Evolutionary conservation across 2,329 filamentous ascomycete genomes (phyloP), one percentile per base, ranked within the genome.

Genomic region (Didymellaceae sp.): DNA sequence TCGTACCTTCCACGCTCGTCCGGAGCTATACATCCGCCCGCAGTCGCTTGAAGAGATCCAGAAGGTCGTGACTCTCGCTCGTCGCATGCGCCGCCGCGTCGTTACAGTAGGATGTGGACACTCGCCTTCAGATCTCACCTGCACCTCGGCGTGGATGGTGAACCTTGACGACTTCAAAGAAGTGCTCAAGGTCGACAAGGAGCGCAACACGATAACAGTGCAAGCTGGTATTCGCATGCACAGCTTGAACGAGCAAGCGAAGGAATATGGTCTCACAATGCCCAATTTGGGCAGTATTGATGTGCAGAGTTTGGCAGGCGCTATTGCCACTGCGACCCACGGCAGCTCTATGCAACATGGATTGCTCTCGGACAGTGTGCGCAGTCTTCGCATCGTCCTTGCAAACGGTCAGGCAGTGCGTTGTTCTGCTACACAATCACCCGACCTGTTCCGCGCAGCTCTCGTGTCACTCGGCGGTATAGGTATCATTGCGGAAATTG

Each of bases 221-320:
- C 83, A 97, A 76, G 88, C 89, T n/a, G 94, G 94, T 13, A 96
- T 97, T 58, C 83, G 93, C 16, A 78, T 99, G 54, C 85, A 84
- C 62, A 78, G 86, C 52, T 78, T 99, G 49, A 88, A 91, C 56
- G 80, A 83, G 33, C 84, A 86, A 65, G 84, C 97, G 24, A 90
- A 90, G 59, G 80, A 82, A 45, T 75, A 86, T 63, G 91, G 90
- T 1, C 80, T 96, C 57, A 91, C 91, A 2, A 87, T 99, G 83
- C 89, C 90, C 21, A 97, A 95, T 71, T 78, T 97, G 35, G 94
- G 94, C 26, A 96, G 91, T 72, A 99, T 99, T 74, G 91, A 97
- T 71, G 85, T 91, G 64, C 94, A 99, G 79, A 94, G 89, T 51
- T 87, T 97, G 55, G 91, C 90, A 1, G 94, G 94, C 21, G 92